Conservation (phyloP, 2,329 filamentous ascomycete genomes). For the Verticillium nonalfalfae region DNA sequence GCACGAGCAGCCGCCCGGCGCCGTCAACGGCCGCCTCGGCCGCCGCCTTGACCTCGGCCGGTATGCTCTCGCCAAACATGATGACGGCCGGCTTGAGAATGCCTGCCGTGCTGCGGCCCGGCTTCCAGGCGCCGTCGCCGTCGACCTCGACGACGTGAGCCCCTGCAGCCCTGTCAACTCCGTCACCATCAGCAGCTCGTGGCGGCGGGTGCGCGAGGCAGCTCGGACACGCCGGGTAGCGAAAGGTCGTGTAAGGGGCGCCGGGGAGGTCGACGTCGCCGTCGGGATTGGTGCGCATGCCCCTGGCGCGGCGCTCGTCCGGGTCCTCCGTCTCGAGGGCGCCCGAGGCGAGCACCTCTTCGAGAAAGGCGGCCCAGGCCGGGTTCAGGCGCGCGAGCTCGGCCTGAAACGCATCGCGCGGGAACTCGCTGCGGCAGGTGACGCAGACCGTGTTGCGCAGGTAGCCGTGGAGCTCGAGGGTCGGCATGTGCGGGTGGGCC, state of each 20-base stretch:
- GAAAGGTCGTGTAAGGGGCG: constrained; percentile 82
- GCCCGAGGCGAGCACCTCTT: constrained; percentile 64
- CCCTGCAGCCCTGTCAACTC: not conserved
- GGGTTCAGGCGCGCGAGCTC: constrained; percentile 77
- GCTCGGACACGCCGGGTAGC: constrained; percentile 82
- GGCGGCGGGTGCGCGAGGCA: constrained; percentile 62
- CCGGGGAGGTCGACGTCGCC: constrained; percentile 88
- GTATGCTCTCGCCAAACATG: constrained; percentile 94
- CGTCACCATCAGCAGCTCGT: not conserved
- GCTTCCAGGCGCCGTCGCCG: constrained; percentile 68
- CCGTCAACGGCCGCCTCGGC: constrained; percentile 77
- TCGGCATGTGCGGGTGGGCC: constrained; percentile 69
- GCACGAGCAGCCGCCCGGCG: constrained; percentile 66
- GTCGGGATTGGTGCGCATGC: constrained; percentile 83
- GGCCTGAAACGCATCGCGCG: constrained; percentile 68
- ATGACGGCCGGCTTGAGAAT: constrained; percentile 88
- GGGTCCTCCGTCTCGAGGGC: constrained; percentile 75
- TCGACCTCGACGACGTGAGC: constrained; percentile 62
- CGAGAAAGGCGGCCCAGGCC: constrained; percentile 72
- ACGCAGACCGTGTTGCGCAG: constrained; percentile 75
- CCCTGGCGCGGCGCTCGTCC: constrained; percentile 57
- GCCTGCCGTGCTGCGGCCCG: constrained; percentile 58
- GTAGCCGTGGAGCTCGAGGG: constrained; percentile 87
- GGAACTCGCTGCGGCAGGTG: constrained; percentile 66
- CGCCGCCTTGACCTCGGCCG: constrained; percentile 58